These are phyloP conservation scores for Gloeophyllum trabeum DNA, from an alignment of 768 basidiomycete species.

Conservation along the genomic window DNA sequence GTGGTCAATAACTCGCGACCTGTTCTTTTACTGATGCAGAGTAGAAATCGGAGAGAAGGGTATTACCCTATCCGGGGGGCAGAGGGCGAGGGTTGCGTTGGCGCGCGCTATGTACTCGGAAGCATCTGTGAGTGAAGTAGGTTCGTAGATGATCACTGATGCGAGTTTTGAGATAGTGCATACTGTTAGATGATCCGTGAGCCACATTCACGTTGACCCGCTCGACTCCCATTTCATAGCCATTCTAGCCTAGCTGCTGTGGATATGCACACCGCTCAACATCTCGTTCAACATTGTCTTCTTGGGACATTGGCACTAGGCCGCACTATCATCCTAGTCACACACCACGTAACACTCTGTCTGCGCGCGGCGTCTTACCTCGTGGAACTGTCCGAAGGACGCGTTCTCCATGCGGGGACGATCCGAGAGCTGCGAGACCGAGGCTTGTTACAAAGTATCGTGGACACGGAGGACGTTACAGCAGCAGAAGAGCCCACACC, in stretches of 20 bases:
- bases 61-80: constrained; percentile 63
- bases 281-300: constrained; percentile 55
- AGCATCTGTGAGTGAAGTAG: constrained; percentile 30
- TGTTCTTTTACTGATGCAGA: neutral
- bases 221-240: too few relatives aligned
- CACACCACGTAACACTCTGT: constrained; percentile 71
- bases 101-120: constrained; percentile 75
- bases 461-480: constrained; percentile 18
- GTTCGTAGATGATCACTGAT: neutral
- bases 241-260: too few relatives aligned
- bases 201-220: too few relatives aligned
- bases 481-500: constrained; percentile 5
- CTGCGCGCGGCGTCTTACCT: constrained; percentile 58
- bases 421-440: constrained; percentile 32
- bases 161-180: constrained; percentile 22
- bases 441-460: constrained; percentile 32
- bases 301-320: constrained; percentile 46
- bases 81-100: constrained; percentile 62
- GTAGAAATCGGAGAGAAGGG: constrained; percentile 77
- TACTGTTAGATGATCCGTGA: constrained; percentile 65
- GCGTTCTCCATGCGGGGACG: constrained; percentile 36
- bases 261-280: constrained; percentile 68
- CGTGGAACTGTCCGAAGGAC: constrained; percentile 45
- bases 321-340: constrained; percentile 74
- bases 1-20: neutral